Evolutionary conservation across 2,329 filamentous ascomycete species (phyloP).

Genomic region (Colletotrichum higginsianum): DNA sequence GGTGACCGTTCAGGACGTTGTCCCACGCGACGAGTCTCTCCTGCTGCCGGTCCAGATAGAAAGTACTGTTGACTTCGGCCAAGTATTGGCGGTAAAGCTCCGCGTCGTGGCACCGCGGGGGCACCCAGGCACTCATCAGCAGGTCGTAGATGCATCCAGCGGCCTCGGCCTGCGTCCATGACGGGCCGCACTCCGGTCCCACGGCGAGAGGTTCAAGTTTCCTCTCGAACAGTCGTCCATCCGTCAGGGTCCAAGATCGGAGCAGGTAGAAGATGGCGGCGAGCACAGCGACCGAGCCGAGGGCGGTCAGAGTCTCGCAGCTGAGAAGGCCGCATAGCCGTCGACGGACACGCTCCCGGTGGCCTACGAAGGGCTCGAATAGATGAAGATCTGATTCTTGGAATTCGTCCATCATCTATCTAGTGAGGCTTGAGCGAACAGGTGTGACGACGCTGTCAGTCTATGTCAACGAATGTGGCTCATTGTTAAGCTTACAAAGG

Average conservation of each 20-base stretch:
- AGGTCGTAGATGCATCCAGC: slow-evolving; percentile 14
- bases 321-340: too few relatives aligned
- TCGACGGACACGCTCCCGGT: too few relatives aligned
- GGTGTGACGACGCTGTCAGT: too few relatives aligned
- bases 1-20: background rate
- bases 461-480: too few relatives aligned
- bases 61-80: slow-evolving; percentile 12
- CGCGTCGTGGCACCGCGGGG: background rate
- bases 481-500: too few relatives aligned
- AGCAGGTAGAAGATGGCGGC: slow-evolving; percentile 5
- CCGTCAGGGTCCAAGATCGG: background rate
- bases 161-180: slow-evolving; percentile 1
- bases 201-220: background rate
- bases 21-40: background rate
- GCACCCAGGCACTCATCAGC: background rate
- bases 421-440: too few relatives aligned
- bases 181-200: background rate
- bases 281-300: too few relatives aligned
- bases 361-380: too few relatives aligned
- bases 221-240: background rate
- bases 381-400: too few relatives aligned
- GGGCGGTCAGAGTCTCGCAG: too few relatives aligned
- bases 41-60: background rate
- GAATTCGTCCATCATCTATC: too few relatives aligned
- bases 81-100: background rate